phyloP scores from a whole-genome alignment of 192 early-diverging fungal species.

The Umbelopsis isabellina region DNA sequence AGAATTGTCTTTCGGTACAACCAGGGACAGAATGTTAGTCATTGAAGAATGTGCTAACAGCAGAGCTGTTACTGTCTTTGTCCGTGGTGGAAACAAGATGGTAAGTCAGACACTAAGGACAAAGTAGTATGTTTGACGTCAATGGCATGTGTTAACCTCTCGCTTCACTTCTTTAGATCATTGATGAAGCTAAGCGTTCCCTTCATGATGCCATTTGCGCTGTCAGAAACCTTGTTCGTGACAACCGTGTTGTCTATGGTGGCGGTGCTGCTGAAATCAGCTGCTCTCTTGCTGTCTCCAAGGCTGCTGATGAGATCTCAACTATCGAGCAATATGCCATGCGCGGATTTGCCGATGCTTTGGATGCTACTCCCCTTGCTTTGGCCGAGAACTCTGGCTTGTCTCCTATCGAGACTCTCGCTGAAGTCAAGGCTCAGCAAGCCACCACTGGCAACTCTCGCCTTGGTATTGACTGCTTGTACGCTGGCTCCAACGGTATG shows the following conservation, averaged over 20 bases:
- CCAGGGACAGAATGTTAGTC: slow-evolving; percentile 98
- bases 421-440: slow-evolving; percentile 94
- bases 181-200: slow-evolving; percentile 98
- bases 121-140: not conserved
- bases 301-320: slow-evolving; percentile 88
- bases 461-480: slow-evolving; percentile 96
- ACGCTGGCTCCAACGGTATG: slow-evolving; percentile 82
- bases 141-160: not conserved
- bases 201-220: slow-evolving; percentile 99
- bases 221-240: slow-evolving; percentile 93
- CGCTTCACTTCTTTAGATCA: slow-evolving; percentile 61
- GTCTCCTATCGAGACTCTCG: slow-evolving; percentile 94
- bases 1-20: slow-evolving; percentile 95
- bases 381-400: slow-evolving; percentile 98
- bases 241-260: slow-evolving; percentile 99
- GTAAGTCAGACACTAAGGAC: slow-evolving; percentile 28
- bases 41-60: slow-evolving; percentile 99
- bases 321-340: slow-evolving; percentile 99
- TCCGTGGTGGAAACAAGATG: slow-evolving; percentile 99
- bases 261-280: slow-evolving; percentile 98
- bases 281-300: slow-evolving; percentile 90
- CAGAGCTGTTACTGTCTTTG: slow-evolving; percentile 95
- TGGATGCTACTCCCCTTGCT: slow-evolving; percentile 89
- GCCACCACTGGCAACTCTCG: slow-evolving; percentile 82
- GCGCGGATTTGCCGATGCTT: slow-evolving; percentile 95